phyloP scores from a whole-genome alignment of 345 rosid genomes.

The Eucalyptus tenuipes region DNA sequence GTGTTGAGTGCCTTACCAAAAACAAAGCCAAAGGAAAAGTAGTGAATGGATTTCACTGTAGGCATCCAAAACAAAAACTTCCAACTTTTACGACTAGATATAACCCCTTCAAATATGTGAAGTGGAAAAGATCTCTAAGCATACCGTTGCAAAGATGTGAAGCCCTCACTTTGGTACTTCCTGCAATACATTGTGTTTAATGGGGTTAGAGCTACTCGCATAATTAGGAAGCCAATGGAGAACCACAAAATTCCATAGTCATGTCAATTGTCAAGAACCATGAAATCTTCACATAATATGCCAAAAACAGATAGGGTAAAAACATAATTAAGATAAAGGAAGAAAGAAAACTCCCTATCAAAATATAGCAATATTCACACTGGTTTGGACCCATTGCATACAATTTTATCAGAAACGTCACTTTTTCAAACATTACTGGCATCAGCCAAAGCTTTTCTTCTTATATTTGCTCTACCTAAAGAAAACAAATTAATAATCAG shows the following conservation, averaged over 20 bases:
- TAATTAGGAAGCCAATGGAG: neutral
- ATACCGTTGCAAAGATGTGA: conserved; percentile 10
- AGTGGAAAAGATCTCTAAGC: neutral
- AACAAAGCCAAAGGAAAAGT: neutral
- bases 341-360: neutral
- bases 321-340: neutral
- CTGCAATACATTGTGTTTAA: neutral
- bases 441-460: conserved; percentile 71
- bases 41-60: neutral
- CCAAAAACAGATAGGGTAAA: neutral
- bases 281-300: neutral
- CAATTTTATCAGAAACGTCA: conserved; percentile 1
- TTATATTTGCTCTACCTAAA: conserved; percentile 22
- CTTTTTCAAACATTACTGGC: conserved; percentile 44
- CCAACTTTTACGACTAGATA: neutral
- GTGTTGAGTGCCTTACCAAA: neutral
- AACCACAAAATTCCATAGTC: neutral
- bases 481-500: neutral
- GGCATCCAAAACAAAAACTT: neutral
- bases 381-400: conserved; percentile 33
- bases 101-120: neutral
- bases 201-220: neutral
- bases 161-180: conserved; percentile 8
- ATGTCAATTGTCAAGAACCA: neutral
- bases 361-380: conserved; percentile 29